phyloP scores from a whole-genome alignment of 345 rosid genomes.

The Populus alba region DNA sequence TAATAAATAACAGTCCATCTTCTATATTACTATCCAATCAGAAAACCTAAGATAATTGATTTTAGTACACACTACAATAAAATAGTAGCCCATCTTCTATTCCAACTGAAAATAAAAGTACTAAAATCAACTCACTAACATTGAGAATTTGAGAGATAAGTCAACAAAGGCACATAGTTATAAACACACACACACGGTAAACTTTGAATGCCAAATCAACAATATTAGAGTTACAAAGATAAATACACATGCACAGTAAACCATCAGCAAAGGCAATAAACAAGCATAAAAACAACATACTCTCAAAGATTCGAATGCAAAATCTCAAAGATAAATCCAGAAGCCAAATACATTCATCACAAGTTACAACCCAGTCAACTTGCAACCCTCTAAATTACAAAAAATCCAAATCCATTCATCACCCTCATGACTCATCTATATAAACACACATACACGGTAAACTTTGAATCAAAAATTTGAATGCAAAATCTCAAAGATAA shows the following conservation, averaged over 20 bases:
- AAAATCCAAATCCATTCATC: too few species aligned
- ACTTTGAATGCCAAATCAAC: too few species aligned
- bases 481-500: too few species aligned
- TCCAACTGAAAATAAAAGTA: background rate
- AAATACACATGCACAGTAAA: too few species aligned
- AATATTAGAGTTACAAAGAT: too few species aligned
- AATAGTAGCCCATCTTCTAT: background rate
- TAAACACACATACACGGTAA: background rate
- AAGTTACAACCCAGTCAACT: background rate
- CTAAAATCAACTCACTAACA: too few species aligned
- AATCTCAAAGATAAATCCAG: too few species aligned
- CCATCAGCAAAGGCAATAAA: background rate
- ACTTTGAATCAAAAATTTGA: too few species aligned
- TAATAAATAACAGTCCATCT: too few species aligned
- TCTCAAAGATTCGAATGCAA: fast-evolving
- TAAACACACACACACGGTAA: too few species aligned
- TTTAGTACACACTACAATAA: background rate
- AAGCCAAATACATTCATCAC: background rate
- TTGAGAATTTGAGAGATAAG: background rate
- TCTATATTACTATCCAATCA: background rate
- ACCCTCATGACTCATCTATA: background rate
- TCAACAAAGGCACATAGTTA: background rate
- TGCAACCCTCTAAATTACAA: background rate
- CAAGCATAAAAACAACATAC: background rate
- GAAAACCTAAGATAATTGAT: background rate